Conservation (phyloP, 768 basidiomycete genomes). For the Naganishia randhawae region DNA sequence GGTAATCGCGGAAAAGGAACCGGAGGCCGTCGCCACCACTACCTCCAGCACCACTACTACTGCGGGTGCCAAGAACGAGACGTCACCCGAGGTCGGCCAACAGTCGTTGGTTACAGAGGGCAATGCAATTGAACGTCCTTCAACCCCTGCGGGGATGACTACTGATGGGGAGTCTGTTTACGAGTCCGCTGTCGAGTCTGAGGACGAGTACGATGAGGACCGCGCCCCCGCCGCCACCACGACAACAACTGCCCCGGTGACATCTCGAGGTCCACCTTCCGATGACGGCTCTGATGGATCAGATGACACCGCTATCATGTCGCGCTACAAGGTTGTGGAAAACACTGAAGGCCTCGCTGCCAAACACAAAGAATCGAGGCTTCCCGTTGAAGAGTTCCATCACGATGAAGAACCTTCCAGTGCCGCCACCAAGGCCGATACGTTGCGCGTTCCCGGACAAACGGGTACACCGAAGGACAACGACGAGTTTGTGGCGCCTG, state of each 20-base stretch:
- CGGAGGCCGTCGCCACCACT: slow-evolving; percentile 27
- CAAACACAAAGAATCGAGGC: slow-evolving; percentile 8
- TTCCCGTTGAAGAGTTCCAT: slow-evolving; percentile 16
- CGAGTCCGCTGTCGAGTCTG: slow-evolving; percentile 45
- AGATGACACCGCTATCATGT: slow-evolving; percentile 25
- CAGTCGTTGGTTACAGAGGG: slow-evolving; percentile 32
- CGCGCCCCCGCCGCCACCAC: neutral
- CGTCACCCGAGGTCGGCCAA: no score
- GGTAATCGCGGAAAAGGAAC: slow-evolving; percentile 23
- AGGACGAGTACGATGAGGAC: slow-evolving; percentile 29
- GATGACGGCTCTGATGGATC: slow-evolving; percentile 19
- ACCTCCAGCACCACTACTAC: no score
- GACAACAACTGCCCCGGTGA: neutral
- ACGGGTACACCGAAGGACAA: neutral
- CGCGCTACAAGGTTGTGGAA: slow-evolving; percentile 43
- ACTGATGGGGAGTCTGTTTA: slow-evolving; percentile 43
- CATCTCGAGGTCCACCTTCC: neutral
- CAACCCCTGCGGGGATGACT: slow-evolving; percentile 31
- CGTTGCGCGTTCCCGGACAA: slow-evolving; percentile 7
- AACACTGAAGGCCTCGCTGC: slow-evolving; percentile 33
- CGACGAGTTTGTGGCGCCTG: slow-evolving; percentile 15
- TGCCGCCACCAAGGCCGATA: neutral
- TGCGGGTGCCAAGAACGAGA: slow-evolving; percentile 4
- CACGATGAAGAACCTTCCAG: neutral
- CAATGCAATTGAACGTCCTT: slow-evolving; percentile 25